phyloP scores from a whole-genome alignment of 306 rosid genomes.

The Astragalus glycyphyllos region DNA sequence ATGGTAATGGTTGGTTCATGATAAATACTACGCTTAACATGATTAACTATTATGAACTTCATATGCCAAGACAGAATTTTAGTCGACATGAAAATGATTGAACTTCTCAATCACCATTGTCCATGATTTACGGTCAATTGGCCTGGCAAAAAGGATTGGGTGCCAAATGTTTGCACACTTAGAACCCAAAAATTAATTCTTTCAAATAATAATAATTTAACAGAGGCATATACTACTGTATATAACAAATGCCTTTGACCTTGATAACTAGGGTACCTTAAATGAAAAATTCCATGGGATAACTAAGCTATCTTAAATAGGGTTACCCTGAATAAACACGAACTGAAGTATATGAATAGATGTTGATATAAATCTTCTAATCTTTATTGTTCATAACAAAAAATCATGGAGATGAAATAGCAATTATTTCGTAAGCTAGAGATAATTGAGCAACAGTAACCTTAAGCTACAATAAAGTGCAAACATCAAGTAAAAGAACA shows the following conservation, averaged over 20 bases:
- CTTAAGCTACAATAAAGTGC: conserved; percentile 31
- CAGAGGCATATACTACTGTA: not conserved
- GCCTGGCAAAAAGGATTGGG: not conserved
- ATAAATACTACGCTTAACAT: conserved; percentile 30
- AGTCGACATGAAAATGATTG: conserved; percentile 13
- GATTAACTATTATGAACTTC: conserved; percentile 21
- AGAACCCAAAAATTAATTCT: conserved; percentile 21
- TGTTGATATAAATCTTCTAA: conserved; percentile 23
- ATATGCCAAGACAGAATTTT: conserved; percentile 16
- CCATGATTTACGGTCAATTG: conserved; percentile 21
- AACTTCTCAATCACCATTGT: conserved; percentile 14
- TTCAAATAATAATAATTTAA: not conserved
- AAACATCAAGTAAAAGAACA: conserved; percentile 32
- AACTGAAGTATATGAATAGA: conserved; percentile 6
- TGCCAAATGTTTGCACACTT: conserved; percentile 12
- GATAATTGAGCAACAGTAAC: conserved; percentile 17
- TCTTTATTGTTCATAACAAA: conserved; percentile 12
- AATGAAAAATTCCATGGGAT: conserved; percentile 22
- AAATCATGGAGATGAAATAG: conserved; percentile 24
- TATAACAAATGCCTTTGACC: not conserved
- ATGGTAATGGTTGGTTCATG: not conserved
- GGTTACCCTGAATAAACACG: conserved; percentile 25
- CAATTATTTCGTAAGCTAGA: conserved; percentile 28
- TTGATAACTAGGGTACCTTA: not conserved
- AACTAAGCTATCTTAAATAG: conserved; percentile 14